Conservation (phyloP, 164 flowering plant genomes). For the Houttuynia cordata region DNA sequence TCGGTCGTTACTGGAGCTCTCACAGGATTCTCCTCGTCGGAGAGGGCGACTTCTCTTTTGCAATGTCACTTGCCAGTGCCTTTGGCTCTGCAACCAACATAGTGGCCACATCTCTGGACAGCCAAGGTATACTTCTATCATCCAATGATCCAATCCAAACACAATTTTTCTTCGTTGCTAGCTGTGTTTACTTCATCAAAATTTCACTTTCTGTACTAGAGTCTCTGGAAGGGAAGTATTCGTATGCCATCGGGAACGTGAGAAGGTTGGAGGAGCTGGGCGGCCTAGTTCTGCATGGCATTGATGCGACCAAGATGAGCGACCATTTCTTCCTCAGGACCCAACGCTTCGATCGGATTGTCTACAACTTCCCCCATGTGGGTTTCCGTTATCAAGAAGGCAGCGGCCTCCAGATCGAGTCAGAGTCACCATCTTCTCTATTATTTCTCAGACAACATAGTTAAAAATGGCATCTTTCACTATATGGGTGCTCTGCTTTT, state of each 20-base stretch:
- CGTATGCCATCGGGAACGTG: constrained; percentile 8
- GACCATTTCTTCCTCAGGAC: constrained; percentile 10
- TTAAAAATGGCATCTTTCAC: no score
- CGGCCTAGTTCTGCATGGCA: constrained; percentile 20
- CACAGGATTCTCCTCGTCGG: constrained; percentile 44
- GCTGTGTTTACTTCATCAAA: neutral
- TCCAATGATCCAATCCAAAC: no score
- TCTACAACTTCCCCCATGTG: constrained; percentile 51
- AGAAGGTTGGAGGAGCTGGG: constrained; percentile 15
- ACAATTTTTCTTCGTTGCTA: no score
- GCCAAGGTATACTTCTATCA: constrained; percentile 17
- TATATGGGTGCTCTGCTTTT: neutral
- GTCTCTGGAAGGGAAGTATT: constrained; percentile 2
- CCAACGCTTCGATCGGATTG: constrained; percentile 24
- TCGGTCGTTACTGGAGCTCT: constrained; percentile 17
- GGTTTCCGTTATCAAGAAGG: constrained; percentile 13
- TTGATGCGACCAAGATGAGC: constrained; percentile 25
- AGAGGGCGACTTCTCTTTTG: constrained; percentile 56
- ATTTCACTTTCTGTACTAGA: neutral
- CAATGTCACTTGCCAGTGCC: constrained; percentile 21
- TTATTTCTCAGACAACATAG: no score
- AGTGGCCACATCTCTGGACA: constrained; percentile 42
- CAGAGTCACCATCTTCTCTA: no score
- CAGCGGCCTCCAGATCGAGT: constrained; percentile 7
- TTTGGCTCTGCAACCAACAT: constrained; percentile 40